These are phyloP conservation scores for Verticillium dahliae DNA, from an alignment of 2,329 filamentous ascomycete species.

Conservation along the genomic window DNA sequence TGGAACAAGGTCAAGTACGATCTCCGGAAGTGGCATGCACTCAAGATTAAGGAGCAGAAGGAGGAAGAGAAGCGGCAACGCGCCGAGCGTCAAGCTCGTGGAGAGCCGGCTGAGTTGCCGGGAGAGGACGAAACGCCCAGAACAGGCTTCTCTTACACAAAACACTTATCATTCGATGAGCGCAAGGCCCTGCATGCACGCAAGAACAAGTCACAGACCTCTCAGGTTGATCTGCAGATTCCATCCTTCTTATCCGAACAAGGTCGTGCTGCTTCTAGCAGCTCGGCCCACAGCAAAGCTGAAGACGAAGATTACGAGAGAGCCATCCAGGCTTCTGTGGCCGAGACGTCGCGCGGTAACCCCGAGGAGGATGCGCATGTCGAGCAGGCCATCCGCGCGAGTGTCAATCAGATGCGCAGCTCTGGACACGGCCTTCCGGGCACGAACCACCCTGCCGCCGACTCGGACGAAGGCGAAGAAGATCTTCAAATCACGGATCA, in stretches of 20 bases:
- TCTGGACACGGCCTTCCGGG: constrained; percentile 10
- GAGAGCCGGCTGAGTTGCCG: background rate
- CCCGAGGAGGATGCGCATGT: constrained; percentile 62
- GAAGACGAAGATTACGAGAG: constrained; percentile 61
- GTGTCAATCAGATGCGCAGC: constrained; percentile 49
- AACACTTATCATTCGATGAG: constrained; percentile 42
- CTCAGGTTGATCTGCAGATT: background rate
- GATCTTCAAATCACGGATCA: constrained; percentile 46
- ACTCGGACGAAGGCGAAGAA: constrained; percentile 24
- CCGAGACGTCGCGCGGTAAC: constrained; percentile 64
- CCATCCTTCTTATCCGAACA: background rate
- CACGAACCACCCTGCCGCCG: constrained; percentile 1
- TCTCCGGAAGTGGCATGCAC: constrained; percentile 52
- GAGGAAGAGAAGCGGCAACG: constrained; percentile 21
- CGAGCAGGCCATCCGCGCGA: constrained; percentile 68
- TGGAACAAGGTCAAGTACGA: constrained; percentile 59
- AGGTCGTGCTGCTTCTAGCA: background rate
- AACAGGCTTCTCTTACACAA: constrained; percentile 42
- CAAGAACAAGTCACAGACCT: constrained; percentile 22
- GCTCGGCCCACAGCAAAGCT: background rate
- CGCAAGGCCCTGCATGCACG: constrained; percentile 42
- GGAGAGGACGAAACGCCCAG: constrained; percentile 22
- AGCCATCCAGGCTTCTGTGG: constrained; percentile 64
- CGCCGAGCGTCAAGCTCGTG: constrained; percentile 8
- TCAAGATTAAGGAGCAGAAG: constrained; percentile 39